These are phyloP conservation scores for Soucietia sequanensis DNA, from an alignment of 805 yeast species.

Conservation along the genomic window DNA sequence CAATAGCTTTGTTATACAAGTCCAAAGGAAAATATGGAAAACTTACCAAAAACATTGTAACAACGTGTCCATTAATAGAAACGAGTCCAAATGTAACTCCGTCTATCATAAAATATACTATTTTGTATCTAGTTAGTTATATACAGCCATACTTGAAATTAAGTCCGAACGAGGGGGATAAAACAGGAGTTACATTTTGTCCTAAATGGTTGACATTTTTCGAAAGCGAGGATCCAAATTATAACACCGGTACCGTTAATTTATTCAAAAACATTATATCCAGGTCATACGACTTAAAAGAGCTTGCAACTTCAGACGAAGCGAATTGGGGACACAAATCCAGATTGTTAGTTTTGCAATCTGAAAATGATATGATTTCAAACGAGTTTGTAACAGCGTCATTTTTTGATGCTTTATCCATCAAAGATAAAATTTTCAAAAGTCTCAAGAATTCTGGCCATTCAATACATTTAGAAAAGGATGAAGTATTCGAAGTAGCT, in stretches of 20 bases:
- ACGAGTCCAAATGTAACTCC: no score
- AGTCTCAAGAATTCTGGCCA: conserved; percentile 6
- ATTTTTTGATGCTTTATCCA: conserved; percentile 3
- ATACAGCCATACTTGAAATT: conserved; percentile 1
- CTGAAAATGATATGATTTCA: conserved; percentile 5
- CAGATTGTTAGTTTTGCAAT: conserved; percentile 8
- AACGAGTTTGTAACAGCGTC: conserved; percentile 3
- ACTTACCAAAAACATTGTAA: conserved; percentile 1
- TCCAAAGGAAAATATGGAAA: conserved; percentile 7
- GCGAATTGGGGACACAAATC: background rate
- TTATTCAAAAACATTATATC: conserved; percentile 7
- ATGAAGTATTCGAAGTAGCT: conserved; percentile 3
- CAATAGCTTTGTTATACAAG: conserved; percentile 7
- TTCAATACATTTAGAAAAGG: conserved; percentile 10
- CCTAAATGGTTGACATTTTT: conserved; percentile 8
- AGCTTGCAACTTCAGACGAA: background rate
- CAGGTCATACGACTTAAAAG: conserved; percentile 4
- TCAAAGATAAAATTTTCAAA: conserved; percentile 4
- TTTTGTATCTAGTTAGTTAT: background rate
- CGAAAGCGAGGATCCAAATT: conserved; percentile 3
- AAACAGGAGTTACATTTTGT: conserved; percentile 1
- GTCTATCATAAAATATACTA: no score
- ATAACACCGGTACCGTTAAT: conserved; percentile 7
- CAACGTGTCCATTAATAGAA: conserved; percentile 7
- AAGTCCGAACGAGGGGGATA: background rate